Base-by-base conservation (phyloP, 306 rosid genomes). In the Trifolium dubium region DNA sequence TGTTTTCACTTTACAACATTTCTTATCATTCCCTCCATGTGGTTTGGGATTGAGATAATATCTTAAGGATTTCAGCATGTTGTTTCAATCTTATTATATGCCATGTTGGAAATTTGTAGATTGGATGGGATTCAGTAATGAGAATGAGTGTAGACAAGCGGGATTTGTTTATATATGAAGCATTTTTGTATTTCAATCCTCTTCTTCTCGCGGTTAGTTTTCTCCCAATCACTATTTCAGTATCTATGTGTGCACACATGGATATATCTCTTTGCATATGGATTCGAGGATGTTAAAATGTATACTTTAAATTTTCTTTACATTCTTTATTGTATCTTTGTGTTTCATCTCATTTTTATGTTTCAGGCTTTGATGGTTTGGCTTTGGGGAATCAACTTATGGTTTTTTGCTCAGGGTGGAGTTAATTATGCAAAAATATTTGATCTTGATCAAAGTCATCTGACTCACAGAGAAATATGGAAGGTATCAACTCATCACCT, bases 81-180 rank as follows among this genome's bases (percentile, higher is more conserved):
- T 75, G 41, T 64, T 49, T 64, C 72, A 74, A 58, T 74, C 74
- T 79, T 64, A 80, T 79, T 64, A 80, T 41, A 63, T 46, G 2
- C 43, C 54, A 23, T 50, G 10, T 67, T 47, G 76, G 72, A 76
- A 80, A 66, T 64, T 59, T 87, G 84, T 86, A 95, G 99, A 67
- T 92, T 75, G 97, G 98, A 82, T 95, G 99, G 98, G 92, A 88
- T 81, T 92, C 99, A 67, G 99, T 95, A 40, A 95, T 95, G 99
- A 86, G 96, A 84, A 95, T 95, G 99, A 92, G 99, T 77, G 96
- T 73, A 44, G 97, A 95, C 87, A 79, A 90, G 82, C 89, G 92
- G 73, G 97, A 88, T 78, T 84, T 95, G 64, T 95, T 95, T 85
- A 81, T 95, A 49, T 95, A 95, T 0, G 99, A 95, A 80, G 98